A percentile compares a stretch with the other conserved stretches of the same genome.
phyloP scores from a whole-genome alignment of 106 monocot species.

The Acanthochlamys bracteata region DNA sequence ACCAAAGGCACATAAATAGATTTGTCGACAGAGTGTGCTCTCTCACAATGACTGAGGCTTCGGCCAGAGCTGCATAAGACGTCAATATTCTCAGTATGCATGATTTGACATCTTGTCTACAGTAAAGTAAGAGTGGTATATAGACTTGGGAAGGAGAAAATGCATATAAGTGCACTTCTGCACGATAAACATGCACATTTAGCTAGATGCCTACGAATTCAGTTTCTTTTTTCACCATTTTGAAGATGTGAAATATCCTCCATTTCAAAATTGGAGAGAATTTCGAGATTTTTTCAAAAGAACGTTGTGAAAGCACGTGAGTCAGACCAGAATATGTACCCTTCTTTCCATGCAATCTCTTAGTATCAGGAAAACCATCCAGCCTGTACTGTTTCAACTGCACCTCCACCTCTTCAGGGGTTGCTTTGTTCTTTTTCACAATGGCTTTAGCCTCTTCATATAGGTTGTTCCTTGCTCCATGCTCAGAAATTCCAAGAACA shows the following conservation, averaged over 20 bases:
- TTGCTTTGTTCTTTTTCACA: constrained; percentile 83
- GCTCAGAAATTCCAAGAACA: constrained; percentile 79
- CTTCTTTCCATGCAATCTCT: constrained; percentile 77
- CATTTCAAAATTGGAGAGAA: not conserved
- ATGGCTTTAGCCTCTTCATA: constrained; percentile 82
- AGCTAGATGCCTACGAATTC: no score
- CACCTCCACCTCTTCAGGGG: constrained; percentile 73
- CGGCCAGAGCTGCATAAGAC: constrained; percentile 60
- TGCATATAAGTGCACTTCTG: no score
- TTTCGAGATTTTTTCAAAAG: no score
- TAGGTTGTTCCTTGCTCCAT: constrained; percentile 77
- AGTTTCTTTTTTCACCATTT: no score
- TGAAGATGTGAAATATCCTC: not conserved
- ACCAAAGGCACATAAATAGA: constrained; percentile 71
- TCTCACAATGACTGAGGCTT: constrained; percentile 77
- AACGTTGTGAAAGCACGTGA: no score
- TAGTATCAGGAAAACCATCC: constrained; percentile 63
- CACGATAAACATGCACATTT: no score
- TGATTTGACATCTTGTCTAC: no score
- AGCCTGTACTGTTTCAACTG: constrained; percentile 59
- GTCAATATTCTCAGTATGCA: no score
- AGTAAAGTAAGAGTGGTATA: no score
- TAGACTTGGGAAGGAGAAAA: no score
- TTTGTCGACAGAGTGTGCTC: constrained; percentile 70
- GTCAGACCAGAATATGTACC: constrained; percentile 22